Evolutionary conservation across 163 green algal species (phyloP).

Genomic region (Picocystis sp.): DNA sequence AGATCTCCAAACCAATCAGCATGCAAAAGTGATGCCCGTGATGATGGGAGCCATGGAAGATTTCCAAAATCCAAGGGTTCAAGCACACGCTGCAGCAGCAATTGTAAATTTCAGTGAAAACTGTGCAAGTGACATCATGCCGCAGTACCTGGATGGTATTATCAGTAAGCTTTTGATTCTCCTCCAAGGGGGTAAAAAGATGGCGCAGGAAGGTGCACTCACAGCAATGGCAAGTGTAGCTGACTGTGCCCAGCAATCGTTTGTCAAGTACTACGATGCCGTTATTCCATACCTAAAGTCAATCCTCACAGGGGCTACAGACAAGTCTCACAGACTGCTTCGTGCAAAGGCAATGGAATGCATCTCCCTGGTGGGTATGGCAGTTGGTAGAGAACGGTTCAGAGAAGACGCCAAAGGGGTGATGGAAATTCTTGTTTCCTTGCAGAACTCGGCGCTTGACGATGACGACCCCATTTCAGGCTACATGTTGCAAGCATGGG

Average conservation of each 20-base stretch:
- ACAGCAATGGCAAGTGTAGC: slow-evolving; percentile 84
- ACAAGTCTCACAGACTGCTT: slow-evolving; percentile 59
- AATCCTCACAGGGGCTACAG: slow-evolving; percentile 53
- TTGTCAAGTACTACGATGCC: slow-evolving; percentile 84
- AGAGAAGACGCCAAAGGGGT: slow-evolving; percentile 58
- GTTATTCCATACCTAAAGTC: slow-evolving; percentile 84
- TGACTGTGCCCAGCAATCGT: slow-evolving; percentile 72
- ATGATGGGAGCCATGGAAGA: slow-evolving; percentile 81
- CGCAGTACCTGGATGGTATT: slow-evolving; percentile 79
- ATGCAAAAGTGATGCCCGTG: slow-evolving; percentile 44
- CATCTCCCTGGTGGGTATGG: slow-evolving; percentile 94
- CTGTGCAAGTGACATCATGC: slow-evolving; percentile 49
- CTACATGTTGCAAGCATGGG: slow-evolving; percentile 94
- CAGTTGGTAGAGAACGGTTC: slow-evolving; percentile 83
- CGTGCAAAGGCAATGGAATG: slow-evolving; percentile 92
- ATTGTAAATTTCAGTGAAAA: slow-evolving; percentile 95
- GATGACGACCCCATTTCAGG: slow-evolving; percentile 69
- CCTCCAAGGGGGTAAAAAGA: slow-evolving; percentile 55
- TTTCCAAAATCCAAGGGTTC: slow-evolving; percentile 64
- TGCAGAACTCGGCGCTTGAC: slow-evolving; percentile 51
- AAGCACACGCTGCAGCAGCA: slow-evolving; percentile 81
- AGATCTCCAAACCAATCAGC: slow-evolving; percentile 46
- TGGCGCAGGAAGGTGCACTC: slow-evolving; percentile 73
- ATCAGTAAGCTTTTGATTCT: slow-evolving; percentile 72
- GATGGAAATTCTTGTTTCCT: slow-evolving; percentile 66